Base-by-base conservation (phyloP, 2,329 filamentous ascomycete genomes). In the Dendrostoma leiphaemia region DNA sequence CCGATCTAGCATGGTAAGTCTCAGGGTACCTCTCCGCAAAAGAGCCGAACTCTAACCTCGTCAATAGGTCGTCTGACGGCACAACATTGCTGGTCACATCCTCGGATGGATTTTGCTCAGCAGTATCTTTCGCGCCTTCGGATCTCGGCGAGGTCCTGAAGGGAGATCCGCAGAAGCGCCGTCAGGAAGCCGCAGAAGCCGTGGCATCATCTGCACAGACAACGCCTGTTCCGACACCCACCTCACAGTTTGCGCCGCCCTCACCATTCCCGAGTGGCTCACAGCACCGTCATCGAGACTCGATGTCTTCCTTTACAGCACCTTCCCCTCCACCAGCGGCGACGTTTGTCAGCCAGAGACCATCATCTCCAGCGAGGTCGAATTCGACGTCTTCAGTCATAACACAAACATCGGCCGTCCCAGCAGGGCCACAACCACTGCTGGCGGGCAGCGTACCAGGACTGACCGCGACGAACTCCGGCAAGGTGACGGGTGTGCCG, bases 61-160 rank as follows among this genome's bases (percentile, higher is more conserved):
- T 34, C 23, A n/a, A 24, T 49, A 77, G 76, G 76, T 77, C 78
- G 41, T 77, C 69, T 49, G 78, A 82, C 54, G 79, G 79, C 31
- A 63, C 71, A 28, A 78, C 76, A 1, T 76, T 99, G 21, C 79
- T 99, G 47, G 95, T 99, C 74, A 94, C 91, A n/a, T 99, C 94
- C 0, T 97, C 94, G 0, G 94, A 99, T 69, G 94, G 94, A 0
- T 99, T 97, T 74, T 99, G 94, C 69, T 99, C 94, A 0, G 88
- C 90, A 0, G 77, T 99, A 6, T 89, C 91, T 0, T 99, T 99
- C 66, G 72, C 83, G 1, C 77, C 88, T 2, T 90, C 90, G 8
- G 94, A 99, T 69, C 76, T 99, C 1, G 94, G 94, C 12, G 86
- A 93, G 60, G 74, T 85, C 5, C 95, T 95, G 68, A 86, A 84